Percentiles rank a stretch among this genome's conserved stretches.
Evolutionary conservation across 768 basidiomycete genomes (phyloP).

Genomic region (Lyophyllum atratum): DNA sequence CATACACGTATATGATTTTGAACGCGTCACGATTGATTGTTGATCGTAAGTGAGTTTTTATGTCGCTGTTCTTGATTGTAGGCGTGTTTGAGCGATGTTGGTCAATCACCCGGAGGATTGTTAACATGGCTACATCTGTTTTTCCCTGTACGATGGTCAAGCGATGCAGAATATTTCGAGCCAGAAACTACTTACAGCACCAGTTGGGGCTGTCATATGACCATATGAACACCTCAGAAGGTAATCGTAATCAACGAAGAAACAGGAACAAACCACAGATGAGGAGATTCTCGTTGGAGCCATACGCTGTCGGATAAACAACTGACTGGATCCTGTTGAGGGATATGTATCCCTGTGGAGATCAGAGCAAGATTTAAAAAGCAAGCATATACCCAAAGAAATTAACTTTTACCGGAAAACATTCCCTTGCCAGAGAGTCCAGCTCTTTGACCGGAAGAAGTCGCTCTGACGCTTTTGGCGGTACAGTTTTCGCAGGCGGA

Average conservation of each 20-base stretch:
- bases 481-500: constrained; percentile 81
- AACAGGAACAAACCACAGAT: constrained; percentile 68
- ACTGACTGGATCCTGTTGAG: constrained; percentile 96
- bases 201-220: constrained; percentile 78
- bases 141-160: constrained; percentile 69
- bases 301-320: constrained; percentile 89
- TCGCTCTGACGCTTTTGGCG: constrained; percentile 70
- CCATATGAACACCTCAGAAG: not conserved
- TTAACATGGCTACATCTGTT: constrained; percentile 97
- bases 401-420: constrained; percentile 67
- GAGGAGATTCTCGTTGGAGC: constrained; percentile 95
- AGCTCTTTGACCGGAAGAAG: constrained; percentile 73
- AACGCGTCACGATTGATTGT: constrained; percentile 73
- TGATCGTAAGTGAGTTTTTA: constrained; percentile 35
- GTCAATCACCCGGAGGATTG: constrained; percentile 84
- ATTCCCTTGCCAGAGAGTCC: constrained; percentile 74
- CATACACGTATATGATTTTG: constrained; percentile 97
- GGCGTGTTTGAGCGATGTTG: constrained; percentile 52
- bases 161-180: not conserved
- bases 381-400: not conserved
- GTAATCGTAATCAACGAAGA: not conserved
- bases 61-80: not conserved
- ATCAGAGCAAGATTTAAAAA: not conserved
- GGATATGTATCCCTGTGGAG: constrained; percentile 71
- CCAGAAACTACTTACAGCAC: constrained; percentile 74